phyloP scores from a whole-genome alignment of 495 filamentous ascomycete genomes.

The Neurospora sublineolata region DNA sequence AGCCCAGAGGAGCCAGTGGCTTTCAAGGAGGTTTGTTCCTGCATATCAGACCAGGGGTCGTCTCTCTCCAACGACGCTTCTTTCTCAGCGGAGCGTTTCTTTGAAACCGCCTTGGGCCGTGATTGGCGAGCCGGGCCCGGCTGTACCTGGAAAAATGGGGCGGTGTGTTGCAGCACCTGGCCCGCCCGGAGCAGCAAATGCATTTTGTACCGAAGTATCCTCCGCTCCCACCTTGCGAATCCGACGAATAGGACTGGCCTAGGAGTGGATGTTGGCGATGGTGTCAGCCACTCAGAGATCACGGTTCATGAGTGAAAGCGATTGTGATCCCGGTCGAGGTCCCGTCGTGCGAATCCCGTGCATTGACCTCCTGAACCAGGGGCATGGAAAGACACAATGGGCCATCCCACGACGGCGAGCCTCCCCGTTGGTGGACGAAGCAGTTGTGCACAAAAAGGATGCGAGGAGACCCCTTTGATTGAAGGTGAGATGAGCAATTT shows the following conservation, averaged over 20 bases:
- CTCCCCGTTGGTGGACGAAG: background rate
- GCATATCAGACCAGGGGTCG: background rate
- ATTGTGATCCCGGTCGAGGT: background rate
- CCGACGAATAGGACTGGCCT: background rate
- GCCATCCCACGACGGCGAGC: background rate
- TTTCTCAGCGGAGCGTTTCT: background rate
- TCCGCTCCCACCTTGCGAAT: background rate
- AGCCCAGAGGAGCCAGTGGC: background rate
- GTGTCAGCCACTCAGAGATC: background rate
- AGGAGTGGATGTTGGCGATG: background rate
- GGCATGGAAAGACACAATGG: background rate
- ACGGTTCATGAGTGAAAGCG: background rate
- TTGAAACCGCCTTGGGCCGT: background rate
- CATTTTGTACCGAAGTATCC: background rate
- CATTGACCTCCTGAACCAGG: background rate
- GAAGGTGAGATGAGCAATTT: slow-evolving; percentile 25
- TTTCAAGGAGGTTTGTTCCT: background rate
- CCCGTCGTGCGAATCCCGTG: background rate
- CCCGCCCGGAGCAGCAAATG: background rate
- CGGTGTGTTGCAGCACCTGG: background rate
- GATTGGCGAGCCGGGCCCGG: background rate
- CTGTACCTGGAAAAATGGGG: background rate
- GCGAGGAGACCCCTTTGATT: slow-evolving; percentile 14
- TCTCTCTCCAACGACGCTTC: background rate
- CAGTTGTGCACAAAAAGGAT: background rate